Percentiles rank a stretch among this genome's conserved stretches.
Evolutionary conservation across 2,329 filamentous ascomycete genomes (phyloP).

Genomic region (Colletotrichum sp.): DNA sequence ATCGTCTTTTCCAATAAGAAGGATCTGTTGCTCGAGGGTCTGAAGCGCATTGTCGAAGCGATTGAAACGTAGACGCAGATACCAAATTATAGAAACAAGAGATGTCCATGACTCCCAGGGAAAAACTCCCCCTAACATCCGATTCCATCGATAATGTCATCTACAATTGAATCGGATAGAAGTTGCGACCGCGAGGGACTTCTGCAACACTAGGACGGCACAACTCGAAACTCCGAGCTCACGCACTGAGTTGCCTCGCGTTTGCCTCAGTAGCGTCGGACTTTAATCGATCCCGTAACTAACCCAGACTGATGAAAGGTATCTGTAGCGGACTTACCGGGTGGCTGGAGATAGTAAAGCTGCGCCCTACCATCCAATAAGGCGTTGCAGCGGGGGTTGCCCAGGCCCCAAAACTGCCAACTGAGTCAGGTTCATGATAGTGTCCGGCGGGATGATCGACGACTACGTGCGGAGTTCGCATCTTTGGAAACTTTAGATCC

Average conservation of each 20-base stretch:
- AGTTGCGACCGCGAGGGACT: not conserved
- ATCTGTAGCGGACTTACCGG: not conserved
- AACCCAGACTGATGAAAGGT: not conserved
- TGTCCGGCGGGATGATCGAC: not conserved
- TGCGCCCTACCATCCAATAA: not conserved
- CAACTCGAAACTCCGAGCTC: not conserved
- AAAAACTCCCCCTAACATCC: not conserved
- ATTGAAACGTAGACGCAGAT: not conserved
- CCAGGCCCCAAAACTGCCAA: not conserved
- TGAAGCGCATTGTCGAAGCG: constrained; percentile 8
- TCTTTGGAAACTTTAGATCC: not conserved
- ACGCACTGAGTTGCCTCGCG: not conserved
- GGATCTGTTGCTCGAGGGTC: constrained; percentile 32
- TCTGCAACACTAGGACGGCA: not conserved
- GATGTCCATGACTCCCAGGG: not conserved
- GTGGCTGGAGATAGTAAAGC: not conserved
- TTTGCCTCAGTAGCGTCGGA: not conserved
- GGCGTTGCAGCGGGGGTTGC: not conserved
- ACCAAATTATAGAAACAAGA: not conserved
- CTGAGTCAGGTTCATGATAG: not conserved
- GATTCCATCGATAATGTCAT: not conserved
- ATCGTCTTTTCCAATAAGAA: constrained; percentile 41
- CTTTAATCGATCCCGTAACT: not conserved
- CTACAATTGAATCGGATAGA: not conserved
- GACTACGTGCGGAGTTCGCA: not conserved